These are phyloP conservation scores for Colletotrichum endophyticum DNA, from an alignment of 2,329 filamentous ascomycete genomes.

Conservation along the genomic window DNA sequence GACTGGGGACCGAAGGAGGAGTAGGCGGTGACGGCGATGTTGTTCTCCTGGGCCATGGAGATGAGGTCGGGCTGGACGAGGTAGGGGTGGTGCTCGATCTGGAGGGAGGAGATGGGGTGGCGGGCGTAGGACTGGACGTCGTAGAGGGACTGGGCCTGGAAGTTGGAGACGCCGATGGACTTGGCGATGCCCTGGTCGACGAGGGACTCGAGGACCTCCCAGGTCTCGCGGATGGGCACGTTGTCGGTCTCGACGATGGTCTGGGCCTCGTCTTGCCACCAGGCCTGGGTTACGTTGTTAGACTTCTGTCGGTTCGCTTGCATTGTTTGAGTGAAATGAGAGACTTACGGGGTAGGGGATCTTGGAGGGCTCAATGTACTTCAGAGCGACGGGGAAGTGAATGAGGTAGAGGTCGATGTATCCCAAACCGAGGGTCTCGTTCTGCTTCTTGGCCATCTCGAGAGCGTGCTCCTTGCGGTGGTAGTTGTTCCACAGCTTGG, in stretches of 20 bases:
- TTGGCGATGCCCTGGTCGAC: constrained; percentile 53
- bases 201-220: constrained; percentile 65
- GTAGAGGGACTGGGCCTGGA: constrained; percentile 61
- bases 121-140: constrained; percentile 66
- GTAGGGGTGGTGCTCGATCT: constrained; percentile 75
- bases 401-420: constrained; percentile 76
- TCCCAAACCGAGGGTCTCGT: constrained; percentile 66
- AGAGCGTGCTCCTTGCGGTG: constrained; percentile 68
- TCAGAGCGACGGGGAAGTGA: constrained; percentile 59
- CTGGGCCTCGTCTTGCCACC: constrained; percentile 46
- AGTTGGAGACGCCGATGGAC: constrained; percentile 66
- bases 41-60: constrained; percentile 59
- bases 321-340: not conserved
- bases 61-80: constrained; percentile 64
- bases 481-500: constrained; percentile 86
- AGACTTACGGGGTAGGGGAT: constrained; percentile 38
- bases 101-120: constrained; percentile 57
- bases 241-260: constrained; percentile 37
- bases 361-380: constrained; percentile 47
- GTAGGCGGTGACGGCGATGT: constrained; percentile 68
- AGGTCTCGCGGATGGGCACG: constrained; percentile 59
- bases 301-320: rapidly evolving
- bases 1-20: constrained; percentile 67
- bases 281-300: constrained; percentile 8
- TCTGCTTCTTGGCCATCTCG: constrained; percentile 62